Evolutionary conservation across 2,329 filamentous ascomycete species (phyloP).

Genomic region (Geosmithia flava): DNA sequence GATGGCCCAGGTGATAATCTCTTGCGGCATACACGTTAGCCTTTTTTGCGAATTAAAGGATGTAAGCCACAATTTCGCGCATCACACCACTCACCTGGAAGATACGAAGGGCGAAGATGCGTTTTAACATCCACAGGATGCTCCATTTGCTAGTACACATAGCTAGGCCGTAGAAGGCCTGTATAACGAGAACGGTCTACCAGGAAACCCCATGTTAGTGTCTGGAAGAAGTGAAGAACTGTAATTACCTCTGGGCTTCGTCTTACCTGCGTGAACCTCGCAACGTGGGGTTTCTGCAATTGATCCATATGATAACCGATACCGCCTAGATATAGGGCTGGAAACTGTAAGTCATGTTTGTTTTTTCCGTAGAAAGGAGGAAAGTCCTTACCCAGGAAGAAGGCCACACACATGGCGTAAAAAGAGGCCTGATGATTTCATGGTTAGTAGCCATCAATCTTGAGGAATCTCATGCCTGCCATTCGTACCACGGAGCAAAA

Average conservation of each 20-base stretch:
- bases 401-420: slow-evolving; percentile 5
- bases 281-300: slow-evolving; percentile 4
- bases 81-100: slow-evolving; percentile 4
- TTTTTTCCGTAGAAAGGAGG: not conserved
- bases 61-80: not conserved
- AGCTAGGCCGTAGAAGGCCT: slow-evolving; percentile 5
- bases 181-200: slow-evolving; percentile 6
- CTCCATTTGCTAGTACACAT: slow-evolving; percentile 8
- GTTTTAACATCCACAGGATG: slow-evolving; percentile 8
- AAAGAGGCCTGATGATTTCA: slow-evolving; percentile 2
- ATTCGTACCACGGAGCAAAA: slow-evolving; percentile 7
- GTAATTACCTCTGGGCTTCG: no score
- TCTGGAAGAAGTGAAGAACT: no score
- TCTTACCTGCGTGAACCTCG: slow-evolving; percentile 6
- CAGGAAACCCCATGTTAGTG: no score
- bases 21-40: not conserved
- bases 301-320: slow-evolving; percentile 7
- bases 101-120: slow-evolving; percentile 4
- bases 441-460: not conserved
- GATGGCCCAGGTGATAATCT: slow-evolving; percentile 14
- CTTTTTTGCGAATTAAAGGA: not conserved
- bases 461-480: not conserved
- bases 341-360: slow-evolving; percentile 1
- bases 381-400: slow-evolving; percentile 3
- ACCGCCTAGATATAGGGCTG: slow-evolving; percentile 6